Evolutionary conservation across 1,284 basidiomycete species (phyloP), one percentile per base, ranked within the genome.

Genomic region (Malassezia equina): DNA sequence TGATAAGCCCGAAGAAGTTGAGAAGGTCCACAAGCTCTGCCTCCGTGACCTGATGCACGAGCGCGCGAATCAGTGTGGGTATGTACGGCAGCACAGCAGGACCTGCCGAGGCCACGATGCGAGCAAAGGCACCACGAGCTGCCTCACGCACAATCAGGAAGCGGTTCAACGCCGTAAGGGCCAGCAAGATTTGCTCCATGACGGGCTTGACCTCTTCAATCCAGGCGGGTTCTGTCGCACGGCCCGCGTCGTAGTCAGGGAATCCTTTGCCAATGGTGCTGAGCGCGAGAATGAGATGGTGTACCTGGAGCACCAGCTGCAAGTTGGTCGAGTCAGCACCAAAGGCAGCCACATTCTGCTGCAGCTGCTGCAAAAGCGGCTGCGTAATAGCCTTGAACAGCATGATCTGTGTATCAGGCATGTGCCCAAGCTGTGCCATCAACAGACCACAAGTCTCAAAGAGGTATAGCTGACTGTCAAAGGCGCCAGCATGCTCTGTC

Each of bases 221-320:
- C 75, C 80, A 81, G 0, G 85, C 84, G 3, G 89, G 86, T 19
- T 83, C 77, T 62, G 84, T 84, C 0, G 61, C 45, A 34, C 62
- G 62, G 40, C 41, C 59, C 19, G 62, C 57, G 46, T 64, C 63
- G 58, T 75, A 51, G 34, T 77, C 76, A 0, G 94, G 94, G 78
- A 98, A 98, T 7, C 95, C 95, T 77, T 96, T 95, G 44, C 90
- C 88, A 51, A 98, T 83, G 67, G 88, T 89, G 15, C 91, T 91
- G 12, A 96, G 79, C 1, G 91, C 93, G 81, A 95, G 86, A 70
- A 98, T 87, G 62, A 86, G 81, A 76, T 98, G 93, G 70, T 98
- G 94, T n/a, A 90, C 83, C 72, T 85, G 85, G 43, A 96, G 79
- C 62, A 95, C 84, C 5, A 86, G 81, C 43, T 85, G 75, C 7